These are phyloP conservation scores for Vitis cinerea DNA, from an alignment of 164 flowering plant genomes.

Conservation along the genomic window DNA sequence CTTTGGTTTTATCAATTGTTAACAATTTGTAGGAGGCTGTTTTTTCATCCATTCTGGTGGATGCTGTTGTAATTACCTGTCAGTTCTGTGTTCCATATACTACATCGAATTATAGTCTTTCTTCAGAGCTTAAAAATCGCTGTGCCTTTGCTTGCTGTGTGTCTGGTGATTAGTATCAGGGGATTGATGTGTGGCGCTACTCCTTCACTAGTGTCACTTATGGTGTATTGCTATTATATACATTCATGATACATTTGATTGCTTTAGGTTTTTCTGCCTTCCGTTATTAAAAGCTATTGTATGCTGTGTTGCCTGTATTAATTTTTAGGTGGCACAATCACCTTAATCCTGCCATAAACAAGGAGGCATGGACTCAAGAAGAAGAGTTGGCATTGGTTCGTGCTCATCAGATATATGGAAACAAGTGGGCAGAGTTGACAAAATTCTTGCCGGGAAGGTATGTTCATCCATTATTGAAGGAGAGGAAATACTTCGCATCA, in stretches of 20 bases:
- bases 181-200: too few species aligned
- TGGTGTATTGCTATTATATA: too few species aligned
- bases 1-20: too few species aligned
- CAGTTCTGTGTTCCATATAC: too few species aligned
- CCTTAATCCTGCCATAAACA: constrained; percentile 90
- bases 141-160: too few species aligned
- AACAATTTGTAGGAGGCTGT: too few species aligned
- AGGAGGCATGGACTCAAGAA: constrained; percentile 98
- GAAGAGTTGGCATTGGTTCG: constrained; percentile 87
- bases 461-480: neutral
- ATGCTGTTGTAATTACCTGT: too few species aligned
- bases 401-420: constrained; percentile 92
- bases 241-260: neutral
- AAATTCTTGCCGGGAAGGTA: constrained; percentile 97
- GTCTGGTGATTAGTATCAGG: too few species aligned
- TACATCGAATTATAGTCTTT: too few species aligned
- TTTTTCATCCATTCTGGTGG: too few species aligned
- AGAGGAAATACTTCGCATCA: neutral
- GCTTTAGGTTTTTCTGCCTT: neutral
- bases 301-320: neutral
- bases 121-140: too few species aligned
- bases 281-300: neutral
- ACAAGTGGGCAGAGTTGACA: constrained; percentile 97
- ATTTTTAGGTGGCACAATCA: constrained; percentile 95
- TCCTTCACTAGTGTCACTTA: too few species aligned